These are phyloP conservation scores for Beauveria bassiana DNA, from an alignment of 2,329 filamentous ascomycete species.

Conservation along the genomic window DNA sequence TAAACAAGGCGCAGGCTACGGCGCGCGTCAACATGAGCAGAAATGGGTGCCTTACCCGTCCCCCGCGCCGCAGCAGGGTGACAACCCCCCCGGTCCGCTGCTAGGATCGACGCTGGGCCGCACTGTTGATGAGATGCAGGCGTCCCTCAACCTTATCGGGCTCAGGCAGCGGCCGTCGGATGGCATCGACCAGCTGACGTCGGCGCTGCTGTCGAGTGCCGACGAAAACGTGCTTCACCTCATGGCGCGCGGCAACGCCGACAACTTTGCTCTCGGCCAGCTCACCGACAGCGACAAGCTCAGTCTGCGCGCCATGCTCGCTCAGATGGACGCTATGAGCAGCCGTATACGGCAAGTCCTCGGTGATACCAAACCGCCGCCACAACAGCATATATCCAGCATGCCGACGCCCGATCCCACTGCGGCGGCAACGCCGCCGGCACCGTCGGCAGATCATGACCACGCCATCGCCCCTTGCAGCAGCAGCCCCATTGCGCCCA, in stretches of 20 bases:
- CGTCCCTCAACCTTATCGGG: constrained; percentile 55
- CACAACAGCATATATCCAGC: neutral
- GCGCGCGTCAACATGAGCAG: constrained; percentile 22
- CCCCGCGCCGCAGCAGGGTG: constrained; percentile 14
- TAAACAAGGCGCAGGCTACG: constrained; percentile 31
- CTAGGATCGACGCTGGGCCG: constrained; percentile 31
- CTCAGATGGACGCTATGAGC: constrained; percentile 37
- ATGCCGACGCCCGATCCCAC: constrained; percentile 12
- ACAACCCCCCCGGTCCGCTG: constrained; percentile 13
- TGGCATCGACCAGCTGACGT: constrained; percentile 45
- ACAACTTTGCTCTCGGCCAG: constrained; percentile 32
- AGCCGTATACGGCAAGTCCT: constrained; percentile 34
- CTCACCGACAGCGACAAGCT: constrained; percentile 35
- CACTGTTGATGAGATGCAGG: constrained; percentile 56
- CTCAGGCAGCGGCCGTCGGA: constrained; percentile 44
- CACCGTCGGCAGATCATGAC: neutral
- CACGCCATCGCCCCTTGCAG: neutral
- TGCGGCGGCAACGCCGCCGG: constrained; percentile 8
- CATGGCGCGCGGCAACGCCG: constrained; percentile 40
- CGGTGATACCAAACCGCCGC: constrained; percentile 19
- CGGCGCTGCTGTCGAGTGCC: constrained; percentile 53
- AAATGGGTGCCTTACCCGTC: constrained; percentile 23
- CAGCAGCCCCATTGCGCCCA: constrained; percentile 21
- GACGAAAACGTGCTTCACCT: constrained; percentile 37
- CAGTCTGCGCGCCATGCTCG: constrained; percentile 40